Evolutionary conservation across 2,329 filamentous ascomycete genomes (phyloP), one percentile per base, ranked within the genome.

Genomic region (Pseudogymnoascus destructans): DNA sequence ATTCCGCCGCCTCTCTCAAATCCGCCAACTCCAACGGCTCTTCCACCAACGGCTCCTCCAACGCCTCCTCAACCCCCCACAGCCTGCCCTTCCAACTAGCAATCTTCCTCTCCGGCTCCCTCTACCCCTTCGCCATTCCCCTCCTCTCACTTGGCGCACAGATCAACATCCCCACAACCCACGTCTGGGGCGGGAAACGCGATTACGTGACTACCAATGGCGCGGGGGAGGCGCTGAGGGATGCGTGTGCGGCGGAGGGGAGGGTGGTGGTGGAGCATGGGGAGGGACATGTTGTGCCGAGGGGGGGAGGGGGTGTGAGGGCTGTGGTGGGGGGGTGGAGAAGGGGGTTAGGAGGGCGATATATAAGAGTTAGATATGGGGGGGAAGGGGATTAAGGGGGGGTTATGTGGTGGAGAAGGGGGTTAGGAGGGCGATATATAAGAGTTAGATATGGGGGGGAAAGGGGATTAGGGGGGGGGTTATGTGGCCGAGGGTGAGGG

Each of bases 221-320:
- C 13, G 74, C 80, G 54, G 77, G 77, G 8, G 78, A 83, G 71
- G 79, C 80, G 0, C 72, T 85, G 3, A 84, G 78, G 69, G 81
- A 81, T 62, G 74, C 82, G 21, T 85, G 81, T 62, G 78, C 84
- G 52, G 75, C 75, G 0, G 80, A 84, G 59, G 76, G 71, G 1
- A 80, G 80, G 0, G 73, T 75, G 32, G 72, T 85, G n/a, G 84
- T 84, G 61, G 81, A 85, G 63, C 80, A 84, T 61, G 81, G 79
- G 3, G 83, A 83, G 64, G 82, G 81, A 0, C 82, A 85, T 65
- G 83, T 79, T 0, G 70, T 85, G 3, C 81, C 82, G 0, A 71
- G 79, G 61, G 77, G 80, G 60, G 63, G 62, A 17, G 62, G 63
- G 8, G 70, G 73, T 57, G 62, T 72, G 5, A 64, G 64, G 8